Evolutionary conservation across 1,139 yeast genomes (phyloP), one percentile per base, ranked within the genome.

Genomic region (Kodamaea fungicola): DNA sequence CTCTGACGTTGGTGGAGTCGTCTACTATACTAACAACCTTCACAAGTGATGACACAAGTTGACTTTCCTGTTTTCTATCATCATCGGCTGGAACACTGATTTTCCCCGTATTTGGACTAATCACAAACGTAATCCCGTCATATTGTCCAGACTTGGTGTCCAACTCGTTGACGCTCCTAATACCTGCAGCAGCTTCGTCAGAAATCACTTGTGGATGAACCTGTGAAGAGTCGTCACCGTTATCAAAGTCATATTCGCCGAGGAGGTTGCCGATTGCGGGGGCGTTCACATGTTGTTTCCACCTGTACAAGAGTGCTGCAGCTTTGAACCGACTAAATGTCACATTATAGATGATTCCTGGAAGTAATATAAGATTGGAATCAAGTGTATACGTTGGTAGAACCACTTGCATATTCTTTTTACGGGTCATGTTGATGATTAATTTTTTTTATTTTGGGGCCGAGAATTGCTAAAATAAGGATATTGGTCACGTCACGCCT

Each of bases 311-410:
- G 23, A 78, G 55, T 1, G 73, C 66, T 6, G 75, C 69, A 1
- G 80, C 82, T 39, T 71, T 69, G 44, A 64, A 61, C 36, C 73
- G 60, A 27, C 72, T 59, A 40, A 78, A 74, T 1, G 78, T 65
- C 10, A 79, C 77, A 42, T 76, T 71, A 54, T 80, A 80, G 22
- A 78, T 67, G 34, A 79, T 72, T 0, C 85, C 85, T 1, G 87
- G 86, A 9, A 80, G 53, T 27, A 78, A 63, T 9, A 80, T 76
- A 41, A 78, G 55, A 45, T 64, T 67, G 31, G 73, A 67, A 49
- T 68, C 75, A 28, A 68, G 56, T 37, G 59, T 61, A 50, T 70
- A 70, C 25, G 67, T 61, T 26, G 76, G 76, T 34, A 71, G 55
- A 12, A 60, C 61, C 36, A 61, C 43, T 43, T 44, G 51, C 29